These are phyloP conservation scores for Anisodus acutangulus DNA, from an alignment of 257 asterid genomes.

Conservation along the genomic window DNA sequence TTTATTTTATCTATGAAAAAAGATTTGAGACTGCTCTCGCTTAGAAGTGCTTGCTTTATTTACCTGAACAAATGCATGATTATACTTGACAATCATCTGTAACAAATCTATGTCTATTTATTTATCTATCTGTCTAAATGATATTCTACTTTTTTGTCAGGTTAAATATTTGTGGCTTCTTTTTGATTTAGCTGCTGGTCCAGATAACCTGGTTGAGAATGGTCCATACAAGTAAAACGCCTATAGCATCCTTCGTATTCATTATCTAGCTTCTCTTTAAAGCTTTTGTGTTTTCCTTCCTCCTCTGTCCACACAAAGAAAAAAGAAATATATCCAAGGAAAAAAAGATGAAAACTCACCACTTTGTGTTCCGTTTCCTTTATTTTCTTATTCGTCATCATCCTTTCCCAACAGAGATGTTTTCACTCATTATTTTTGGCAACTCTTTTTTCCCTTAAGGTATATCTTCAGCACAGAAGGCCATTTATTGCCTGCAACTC, in stretches of 20 bases:
- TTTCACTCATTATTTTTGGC: background rate
- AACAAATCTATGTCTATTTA: background rate
- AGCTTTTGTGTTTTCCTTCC: background rate
- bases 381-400: background rate
- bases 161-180: slow-evolving; percentile 97
- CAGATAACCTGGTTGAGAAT: slow-evolving; percentile 93
- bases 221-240: slow-evolving; percentile 90
- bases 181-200: slow-evolving; percentile 97
- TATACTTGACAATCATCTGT: slow-evolving; percentile 11
- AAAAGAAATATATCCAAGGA: background rate
- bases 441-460: slow-evolving; percentile 45
- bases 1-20: slow-evolving; percentile 7
- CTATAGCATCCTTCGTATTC: slow-evolving; percentile 15
- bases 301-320: background rate
- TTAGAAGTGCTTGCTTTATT: background rate
- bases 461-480: slow-evolving; percentile 98
- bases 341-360: background rate
- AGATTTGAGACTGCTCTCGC: background rate
- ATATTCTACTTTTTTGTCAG: slow-evolving; percentile 42
- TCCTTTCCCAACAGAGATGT: slow-evolving; percentile 29
- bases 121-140: background rate
- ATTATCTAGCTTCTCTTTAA: slow-evolving; percentile 16
- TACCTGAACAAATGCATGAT: slow-evolving; percentile 21
- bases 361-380: slow-evolving; percentile 26
- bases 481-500: slow-evolving; percentile 90